These are phyloP conservation scores for Pseudocercospora ulei DNA, from an alignment of 2,329 filamentous ascomycete species.

Conservation along the genomic window DNA sequence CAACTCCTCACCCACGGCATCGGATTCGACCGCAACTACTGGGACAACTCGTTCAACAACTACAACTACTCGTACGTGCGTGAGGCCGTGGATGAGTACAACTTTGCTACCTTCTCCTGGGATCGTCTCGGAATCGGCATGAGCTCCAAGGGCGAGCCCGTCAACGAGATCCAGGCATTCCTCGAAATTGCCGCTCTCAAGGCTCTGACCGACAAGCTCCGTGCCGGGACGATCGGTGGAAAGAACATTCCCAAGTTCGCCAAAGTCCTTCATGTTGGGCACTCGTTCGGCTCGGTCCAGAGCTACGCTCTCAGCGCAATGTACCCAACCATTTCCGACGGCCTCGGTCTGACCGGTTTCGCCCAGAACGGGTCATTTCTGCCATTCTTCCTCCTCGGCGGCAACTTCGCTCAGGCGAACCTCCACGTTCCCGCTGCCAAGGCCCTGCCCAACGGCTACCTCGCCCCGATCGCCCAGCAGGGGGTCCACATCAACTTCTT, in stretches of 20 bases:
- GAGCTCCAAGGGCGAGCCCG: constrained; percentile 50
- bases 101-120: constrained; percentile 52
- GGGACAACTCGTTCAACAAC: constrained; percentile 49
- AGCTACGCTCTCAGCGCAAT: constrained; percentile 48
- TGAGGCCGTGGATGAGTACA: constrained; percentile 45
- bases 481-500: constrained; percentile 46
- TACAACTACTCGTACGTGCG: constrained; percentile 56
- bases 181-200: constrained; percentile 52
- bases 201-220: constrained; percentile 45
- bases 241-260: constrained; percentile 36
- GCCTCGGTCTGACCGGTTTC: constrained; percentile 53
- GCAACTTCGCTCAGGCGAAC: constrained; percentile 32
- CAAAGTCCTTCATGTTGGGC: constrained; percentile 52
- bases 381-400: constrained; percentile 29
- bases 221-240: constrained; percentile 38
- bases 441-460: constrained; percentile 44
- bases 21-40: constrained; percentile 52
- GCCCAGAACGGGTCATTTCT: constrained; percentile 43
- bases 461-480: constrained; percentile 42
- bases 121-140: constrained; percentile 54
- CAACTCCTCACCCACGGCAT: constrained; percentile 49
- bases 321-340: constrained; percentile 48
- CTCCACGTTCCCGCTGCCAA: constrained; percentile 25
- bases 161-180: constrained; percentile 51
- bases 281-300: constrained; percentile 54